These are phyloP conservation scores for Cylindrotheca closterium DNA, from an alignment of 108 stramenopile species.

Conservation along the genomic window DNA sequence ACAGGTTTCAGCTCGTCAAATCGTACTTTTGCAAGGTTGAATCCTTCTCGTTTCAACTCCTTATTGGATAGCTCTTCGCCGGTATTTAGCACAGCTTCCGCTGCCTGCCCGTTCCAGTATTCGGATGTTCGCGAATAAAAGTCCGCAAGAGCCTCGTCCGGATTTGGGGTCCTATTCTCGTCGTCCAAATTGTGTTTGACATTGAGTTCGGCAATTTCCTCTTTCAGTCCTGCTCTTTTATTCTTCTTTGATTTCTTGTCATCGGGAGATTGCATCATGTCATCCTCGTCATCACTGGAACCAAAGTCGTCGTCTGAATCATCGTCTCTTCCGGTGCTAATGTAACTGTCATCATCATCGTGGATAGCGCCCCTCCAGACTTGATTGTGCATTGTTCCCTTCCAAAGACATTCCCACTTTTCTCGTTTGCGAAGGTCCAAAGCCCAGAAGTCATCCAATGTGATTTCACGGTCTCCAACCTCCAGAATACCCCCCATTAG, in stretches of 20 bases:
- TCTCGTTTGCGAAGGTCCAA: slow-evolving; percentile 83
- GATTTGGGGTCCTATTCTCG: slow-evolving; percentile 54
- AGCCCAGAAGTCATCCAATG: slow-evolving; percentile 88
- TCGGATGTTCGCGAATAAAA: slow-evolving; percentile 80
- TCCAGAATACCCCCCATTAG: slow-evolving; percentile 85
- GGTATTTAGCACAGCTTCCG: slow-evolving; percentile 6
- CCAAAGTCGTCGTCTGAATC: slow-evolving; percentile 59
- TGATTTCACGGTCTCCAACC: slow-evolving; percentile 89
- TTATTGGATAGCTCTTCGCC: slow-evolving; percentile 57
- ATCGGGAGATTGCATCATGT: slow-evolving; percentile 42
- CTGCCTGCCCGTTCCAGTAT: slow-evolving; percentile 61
- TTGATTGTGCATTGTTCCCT: slow-evolving; percentile 86
- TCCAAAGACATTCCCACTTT: slow-evolving; percentile 82
- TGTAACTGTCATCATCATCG: slow-evolving; percentile 81
- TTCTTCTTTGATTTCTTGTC: slow-evolving; percentile 40
- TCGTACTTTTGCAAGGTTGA: slow-evolving; percentile 59
- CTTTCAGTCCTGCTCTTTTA: slow-evolving; percentile 39
- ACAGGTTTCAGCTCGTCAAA: slow-evolving; percentile 68
- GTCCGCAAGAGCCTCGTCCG: slow-evolving; percentile 73
- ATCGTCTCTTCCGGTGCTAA: slow-evolving; percentile 64
- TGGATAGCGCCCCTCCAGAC: slow-evolving; percentile 83
- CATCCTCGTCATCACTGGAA: slow-evolving; percentile 42
- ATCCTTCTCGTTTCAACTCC: slow-evolving; percentile 81
- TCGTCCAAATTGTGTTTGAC: slow-evolving; percentile 52
- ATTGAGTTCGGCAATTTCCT: slow-evolving; percentile 69